Conservation (phyloP, 768 basidiomycete genomes). For the Multifurca ochricompacta region DNA sequence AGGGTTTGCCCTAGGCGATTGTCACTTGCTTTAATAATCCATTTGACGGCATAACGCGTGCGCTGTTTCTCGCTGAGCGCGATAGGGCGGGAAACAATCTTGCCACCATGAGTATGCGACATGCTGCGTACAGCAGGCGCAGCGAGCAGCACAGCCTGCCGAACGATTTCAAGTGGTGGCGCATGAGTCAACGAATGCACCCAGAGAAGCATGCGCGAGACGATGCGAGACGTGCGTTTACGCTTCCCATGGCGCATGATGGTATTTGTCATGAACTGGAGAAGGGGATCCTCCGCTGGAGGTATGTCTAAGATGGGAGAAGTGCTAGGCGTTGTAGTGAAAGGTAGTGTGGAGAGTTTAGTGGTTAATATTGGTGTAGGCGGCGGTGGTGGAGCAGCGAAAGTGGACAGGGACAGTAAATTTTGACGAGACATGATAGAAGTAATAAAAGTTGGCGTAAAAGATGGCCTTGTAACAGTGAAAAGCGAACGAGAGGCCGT, state of each 20-base stretch:
- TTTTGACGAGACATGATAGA: conserved; percentile 1
- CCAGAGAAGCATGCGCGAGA: conserved; percentile 57
- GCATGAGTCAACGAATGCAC: conserved; percentile 69
- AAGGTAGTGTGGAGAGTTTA: background rate
- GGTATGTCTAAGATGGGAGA: conserved; percentile 44
- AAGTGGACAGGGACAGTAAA: background rate
- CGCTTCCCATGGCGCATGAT: conserved; percentile 61
- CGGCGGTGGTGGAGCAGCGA: background rate
- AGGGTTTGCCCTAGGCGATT: conserved; percentile 46
- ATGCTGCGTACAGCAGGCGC: conserved; percentile 64
- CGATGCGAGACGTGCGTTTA: conserved; percentile 46
- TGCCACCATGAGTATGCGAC: conserved; percentile 54
- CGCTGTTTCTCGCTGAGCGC: conserved; percentile 79
- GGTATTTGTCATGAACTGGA: conserved; percentile 54
- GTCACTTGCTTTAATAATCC: conserved; percentile 61
- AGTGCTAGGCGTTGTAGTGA: background rate
- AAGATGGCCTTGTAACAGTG: conserved; percentile 11
- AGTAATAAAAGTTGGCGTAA: conserved; percentile 4
- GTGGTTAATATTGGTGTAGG: background rate
- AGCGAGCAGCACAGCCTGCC: conserved; percentile 57
- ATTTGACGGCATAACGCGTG: conserved; percentile 56
- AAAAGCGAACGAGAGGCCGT: conserved; percentile 1
- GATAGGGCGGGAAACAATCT: conserved; percentile 56
- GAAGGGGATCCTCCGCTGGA: conserved; percentile 67
- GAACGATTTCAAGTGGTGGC: conserved; percentile 74